These are phyloP conservation scores for Erodium trifolium DNA, from an alignment of 441 rosid species.

Conservation along the genomic window DNA sequence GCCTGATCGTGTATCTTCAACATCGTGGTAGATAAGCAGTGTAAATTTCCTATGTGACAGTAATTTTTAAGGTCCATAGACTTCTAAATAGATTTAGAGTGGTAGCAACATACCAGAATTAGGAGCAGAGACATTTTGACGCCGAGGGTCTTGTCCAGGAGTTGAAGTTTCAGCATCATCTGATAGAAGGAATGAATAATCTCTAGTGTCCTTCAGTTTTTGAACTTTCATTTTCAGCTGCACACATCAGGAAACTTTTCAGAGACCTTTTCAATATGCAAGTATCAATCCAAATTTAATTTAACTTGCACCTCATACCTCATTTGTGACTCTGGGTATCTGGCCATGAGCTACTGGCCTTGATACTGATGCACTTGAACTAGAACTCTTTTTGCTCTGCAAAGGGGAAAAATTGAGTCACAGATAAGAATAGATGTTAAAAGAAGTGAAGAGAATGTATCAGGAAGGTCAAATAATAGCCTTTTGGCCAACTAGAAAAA, in stretches of 20 bases:
- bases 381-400: slow-evolving; percentile 48
- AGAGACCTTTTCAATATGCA: slow-evolving; percentile 6
- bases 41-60: slow-evolving; percentile 55
- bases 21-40: slow-evolving; percentile 50
- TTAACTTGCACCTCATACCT: slow-evolving; percentile 29
- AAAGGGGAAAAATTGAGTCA: slow-evolving; percentile 17
- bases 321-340: slow-evolving; percentile 39
- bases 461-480: neutral
- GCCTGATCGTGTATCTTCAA: slow-evolving; percentile 51
- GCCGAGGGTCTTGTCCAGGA: too few species aligned
- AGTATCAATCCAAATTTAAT: neutral
- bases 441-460: neutral
- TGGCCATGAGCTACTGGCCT: slow-evolving; percentile 30
- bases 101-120: slow-evolving; percentile 45
- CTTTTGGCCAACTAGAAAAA: neutral
- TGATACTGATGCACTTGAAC: slow-evolving; percentile 27
- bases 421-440: slow-evolving; percentile 7
- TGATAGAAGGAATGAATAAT: slow-evolving; percentile 74
- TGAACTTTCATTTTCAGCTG: slow-evolving; percentile 57
- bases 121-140: too few species aligned
- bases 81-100: slow-evolving; percentile 18
- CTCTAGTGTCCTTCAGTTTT: slow-evolving; percentile 63
- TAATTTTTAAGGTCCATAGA: slow-evolving; percentile 24
- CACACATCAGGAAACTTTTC: slow-evolving; percentile 17
- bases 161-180: slow-evolving; percentile 59